phyloP scores from a whole-genome alignment of 1,284 basidiomycete species.

The Malassezia cuniculi region DNA sequence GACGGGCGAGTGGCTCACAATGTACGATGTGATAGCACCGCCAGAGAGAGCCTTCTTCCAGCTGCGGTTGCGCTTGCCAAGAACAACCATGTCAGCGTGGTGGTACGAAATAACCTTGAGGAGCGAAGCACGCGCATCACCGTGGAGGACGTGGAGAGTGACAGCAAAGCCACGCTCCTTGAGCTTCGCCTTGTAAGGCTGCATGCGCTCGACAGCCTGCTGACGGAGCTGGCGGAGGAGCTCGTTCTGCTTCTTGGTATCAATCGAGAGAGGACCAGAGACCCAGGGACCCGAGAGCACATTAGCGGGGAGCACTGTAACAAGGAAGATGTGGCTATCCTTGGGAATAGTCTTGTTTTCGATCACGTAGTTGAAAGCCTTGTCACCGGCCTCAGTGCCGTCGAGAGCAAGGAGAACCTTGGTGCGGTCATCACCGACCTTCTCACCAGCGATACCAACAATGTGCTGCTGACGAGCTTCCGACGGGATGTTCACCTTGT shows the following conservation, averaged over 20 bases:
- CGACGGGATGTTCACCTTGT: slow-evolving; percentile 26
- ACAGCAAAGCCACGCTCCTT: slow-evolving; percentile 29
- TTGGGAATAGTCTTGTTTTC: slow-evolving; percentile 22
- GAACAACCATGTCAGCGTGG: slow-evolving; percentile 25
- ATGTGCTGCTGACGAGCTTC: slow-evolving; percentile 41
- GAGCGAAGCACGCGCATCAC: slow-evolving; percentile 28
- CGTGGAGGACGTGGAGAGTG: slow-evolving; percentile 39
- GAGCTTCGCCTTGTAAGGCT: slow-evolving; percentile 35
- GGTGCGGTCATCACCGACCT: slow-evolving; percentile 16
- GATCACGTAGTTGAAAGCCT: slow-evolving; percentile 33
- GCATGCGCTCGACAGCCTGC: slow-evolving; percentile 33
- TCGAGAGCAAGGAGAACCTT: slow-evolving; percentile 39
- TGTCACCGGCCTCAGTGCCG: slow-evolving; percentile 39
- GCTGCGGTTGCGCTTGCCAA: slow-evolving; percentile 26
- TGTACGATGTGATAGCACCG: slow-evolving; percentile 31
- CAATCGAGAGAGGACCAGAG: slow-evolving; percentile 35
- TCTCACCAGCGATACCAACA: slow-evolving; percentile 26
- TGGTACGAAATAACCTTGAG: slow-evolving; percentile 33
- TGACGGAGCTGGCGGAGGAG: slow-evolving; percentile 30
- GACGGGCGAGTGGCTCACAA: slow-evolving; percentile 31
- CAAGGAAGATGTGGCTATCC: slow-evolving; percentile 31
- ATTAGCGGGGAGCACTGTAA: slow-evolving; percentile 36
- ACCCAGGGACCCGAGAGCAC: slow-evolving; percentile 38
- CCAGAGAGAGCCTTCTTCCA: slow-evolving; percentile 25
- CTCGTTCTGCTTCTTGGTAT: slow-evolving; percentile 37